Base-by-base conservation (phyloP, 345 rosid species). In the Aethionema arabicum region DNA sequence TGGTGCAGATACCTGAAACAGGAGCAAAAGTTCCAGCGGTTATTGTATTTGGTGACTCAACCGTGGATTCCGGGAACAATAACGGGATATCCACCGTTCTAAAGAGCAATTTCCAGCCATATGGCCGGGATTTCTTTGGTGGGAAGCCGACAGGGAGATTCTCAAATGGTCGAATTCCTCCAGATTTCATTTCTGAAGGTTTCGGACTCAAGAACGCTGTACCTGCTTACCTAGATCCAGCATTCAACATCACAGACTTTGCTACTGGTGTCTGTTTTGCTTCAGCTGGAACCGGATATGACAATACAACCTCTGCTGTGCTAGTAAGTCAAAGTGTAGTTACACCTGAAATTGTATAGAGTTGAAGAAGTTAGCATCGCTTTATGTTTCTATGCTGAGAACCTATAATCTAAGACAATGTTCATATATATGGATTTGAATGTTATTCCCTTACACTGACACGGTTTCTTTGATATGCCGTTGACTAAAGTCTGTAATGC, bases 221-320 rank as follows among this genome's bases (percentile, higher is more conserved):
- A 39, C 97, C 97, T 9, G 91, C 97, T 0, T 90, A 90, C 69
- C 55, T 90, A 74, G 93, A 90, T 76, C 91, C 91, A 2, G 44
- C 45, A 3, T 85, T 69, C 64, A 62, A 61, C 65, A 87, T 90
- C 6, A 32, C 67, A 62, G 87, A 90, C 66, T 87, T 87, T 44
- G 82, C 89, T n/a, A 80, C 87, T 0, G 93, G 97, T 1, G 93
- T 90, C 59, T 83, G 85, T 62, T 90, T 90, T 49, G 97, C 97
- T 59, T 90, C 97, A 38, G 92, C 97, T 6, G 95, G 97, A 67
- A 87, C 93, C 5, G 93, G 97, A 60, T 82, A 80, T 53, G 97
- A 90, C 55, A 85, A 85, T 73, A 84, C 85, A 42, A 90, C 96
- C 51, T 67, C 93, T 49, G 45, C 61, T 65, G 87, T 87, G 56